A percentile compares a stretch with the other conserved stretches of the same genome.
Conservation (phyloP, 768 basidiomycete species). For the Russula abietina region DNA sequence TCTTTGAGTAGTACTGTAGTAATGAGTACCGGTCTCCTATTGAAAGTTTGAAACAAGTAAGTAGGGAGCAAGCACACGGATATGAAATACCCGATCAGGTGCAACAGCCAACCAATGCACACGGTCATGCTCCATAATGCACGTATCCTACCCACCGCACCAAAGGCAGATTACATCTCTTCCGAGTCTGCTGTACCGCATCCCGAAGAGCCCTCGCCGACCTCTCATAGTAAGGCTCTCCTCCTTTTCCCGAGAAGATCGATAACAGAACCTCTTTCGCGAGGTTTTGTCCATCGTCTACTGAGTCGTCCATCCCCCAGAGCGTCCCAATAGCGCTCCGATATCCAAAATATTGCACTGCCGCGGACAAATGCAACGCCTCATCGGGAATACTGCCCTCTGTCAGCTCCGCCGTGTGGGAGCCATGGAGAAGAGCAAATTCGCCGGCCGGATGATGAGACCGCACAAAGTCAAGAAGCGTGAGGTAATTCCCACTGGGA, state of each 20-base stretch:
- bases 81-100: too few relatives aligned
- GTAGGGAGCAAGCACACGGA: too few relatives aligned
- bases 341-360: background rate
- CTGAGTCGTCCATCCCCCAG: background rate
- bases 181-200: background rate
- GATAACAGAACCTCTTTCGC: background rate
- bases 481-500: background rate
- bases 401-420: conserved; percentile 5
- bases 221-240: background rate
- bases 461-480: background rate
- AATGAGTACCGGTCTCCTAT: too few relatives aligned
- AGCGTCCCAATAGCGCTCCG: background rate
- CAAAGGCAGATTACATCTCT: background rate
- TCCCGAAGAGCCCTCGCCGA: background rate
- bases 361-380: conserved; percentile 16
- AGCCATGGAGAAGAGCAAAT: conserved; percentile 14
- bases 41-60: too few relatives aligned
- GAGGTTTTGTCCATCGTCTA: background rate
- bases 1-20: too few relatives aligned
- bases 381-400: conserved; percentile 5
- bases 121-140: conserved; percentile 9
- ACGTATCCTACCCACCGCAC: conserved; percentile 14
- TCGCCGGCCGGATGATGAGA: conserved; percentile 10
- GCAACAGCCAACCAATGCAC: too few relatives aligned
- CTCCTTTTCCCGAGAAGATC: background rate